phyloP scores from a whole-genome alignment of 2,329 filamentous ascomycete genomes.

The Aureobasidium sp. region DNA sequence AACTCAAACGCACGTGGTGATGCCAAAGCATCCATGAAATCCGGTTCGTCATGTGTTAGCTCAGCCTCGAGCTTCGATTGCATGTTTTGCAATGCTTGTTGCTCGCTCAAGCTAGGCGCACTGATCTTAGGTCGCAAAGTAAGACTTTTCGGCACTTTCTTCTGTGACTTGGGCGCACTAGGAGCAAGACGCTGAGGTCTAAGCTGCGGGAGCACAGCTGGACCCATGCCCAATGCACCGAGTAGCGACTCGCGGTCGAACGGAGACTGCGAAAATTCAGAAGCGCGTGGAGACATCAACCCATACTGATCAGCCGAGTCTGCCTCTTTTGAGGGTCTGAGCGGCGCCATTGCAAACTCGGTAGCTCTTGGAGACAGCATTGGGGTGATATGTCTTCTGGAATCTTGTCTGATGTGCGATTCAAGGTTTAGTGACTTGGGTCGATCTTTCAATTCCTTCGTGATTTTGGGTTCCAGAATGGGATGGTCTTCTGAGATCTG shows the following conservation, averaged over 20 bases:
- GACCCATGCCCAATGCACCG: conserved; percentile 28
- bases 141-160: not conserved
- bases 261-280: conserved; percentile 30
- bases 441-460: conserved; percentile 9
- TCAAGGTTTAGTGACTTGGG: conserved; percentile 13
- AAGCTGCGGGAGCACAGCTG: conserved; percentile 12
- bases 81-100: conserved; percentile 23
- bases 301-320: conserved; percentile 29
- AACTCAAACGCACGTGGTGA: conserved; percentile 66
- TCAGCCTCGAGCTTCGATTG: conserved; percentile 24
- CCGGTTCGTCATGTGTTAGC: conserved; percentile 14
- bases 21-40: conserved; percentile 48
- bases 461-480: not conserved
- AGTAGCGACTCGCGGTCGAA: conserved; percentile 27
- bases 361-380: conserved; percentile 30
- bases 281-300: conserved; percentile 31
- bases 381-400: conserved; percentile 9
- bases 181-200: conserved; percentile 4
- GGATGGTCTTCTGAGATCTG: conserved; percentile 16
- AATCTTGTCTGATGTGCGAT: conserved; percentile 8
- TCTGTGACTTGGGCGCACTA: conserved; percentile 1
- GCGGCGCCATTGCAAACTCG: conserved; percentile 28
- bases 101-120: conserved; percentile 25
- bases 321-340: conserved; percentile 23
- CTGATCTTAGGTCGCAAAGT: conserved; percentile 24